Base-by-base conservation (phyloP, 768 basidiomycete species). In the Pleurotus pulmonarius region DNA sequence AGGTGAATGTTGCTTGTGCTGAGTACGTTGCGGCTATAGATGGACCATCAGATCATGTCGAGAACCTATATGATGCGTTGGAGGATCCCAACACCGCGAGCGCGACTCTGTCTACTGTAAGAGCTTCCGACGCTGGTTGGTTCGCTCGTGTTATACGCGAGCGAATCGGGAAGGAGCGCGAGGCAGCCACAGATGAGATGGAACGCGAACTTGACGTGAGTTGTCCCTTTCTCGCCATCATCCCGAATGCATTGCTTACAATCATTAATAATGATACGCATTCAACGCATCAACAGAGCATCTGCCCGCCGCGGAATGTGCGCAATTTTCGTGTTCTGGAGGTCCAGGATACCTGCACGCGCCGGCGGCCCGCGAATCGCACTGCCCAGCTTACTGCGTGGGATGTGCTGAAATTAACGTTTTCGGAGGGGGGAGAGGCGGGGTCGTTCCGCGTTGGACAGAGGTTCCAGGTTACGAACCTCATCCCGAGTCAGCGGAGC, bases 371-470 rank as follows among this genome's bases (percentile, higher is more conserved):
- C 0, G 73, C 81, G 6, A 73, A 80, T 58, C 80, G 91, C 49
- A 76, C 71, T 1, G 94, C 86, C 0, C 89, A 91, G 65, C 61
- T 98, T 54, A 94, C 88, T 0, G 80, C 95, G 3, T 94, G 92
- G 92, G 91, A 95, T 63, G 86, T 82, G 2, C 70, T 82, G 3
- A 73, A 72, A 11, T 58, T 88, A 24, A 73, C 71, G 0, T 62
- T 75, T n/a, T 72, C 73, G 20, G 86, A 88, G 59, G 81, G 76
- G 4, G 74, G 69, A n/a, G 64, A 67, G 53, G 64, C 77, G 49
- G 76, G 83, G 34, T 58, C 73, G 4, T 83, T 95, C 59, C 70
- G 74, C 44, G 76, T 78, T 26, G 88, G 90, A 1, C 82, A 87
- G 65, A 72, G 83, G 55, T 94, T 86, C 64, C 63, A 86, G 64